phyloP scores from a whole-genome alignment of 345 rosid species.

The Mangifera indica region DNA sequence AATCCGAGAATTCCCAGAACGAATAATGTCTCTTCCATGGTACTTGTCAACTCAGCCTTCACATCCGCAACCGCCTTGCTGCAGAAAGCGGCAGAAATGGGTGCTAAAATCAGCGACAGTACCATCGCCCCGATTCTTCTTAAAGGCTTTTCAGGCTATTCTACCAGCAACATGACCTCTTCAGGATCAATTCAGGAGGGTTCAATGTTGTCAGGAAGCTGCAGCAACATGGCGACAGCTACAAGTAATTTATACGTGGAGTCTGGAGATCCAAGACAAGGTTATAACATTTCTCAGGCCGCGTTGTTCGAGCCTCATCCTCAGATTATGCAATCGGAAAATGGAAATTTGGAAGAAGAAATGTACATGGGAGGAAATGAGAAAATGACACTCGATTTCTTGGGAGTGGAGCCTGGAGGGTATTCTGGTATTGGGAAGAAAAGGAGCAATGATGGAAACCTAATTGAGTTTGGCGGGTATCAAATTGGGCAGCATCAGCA shows the following conservation, averaged over 20 bases:
- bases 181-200: conserved; percentile 30
- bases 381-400: conserved; percentile 48
- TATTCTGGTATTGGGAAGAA: conserved; percentile 26
- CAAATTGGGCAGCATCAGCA: conserved; percentile 25
- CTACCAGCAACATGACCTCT: conserved; percentile 25
- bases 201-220: conserved; percentile 19
- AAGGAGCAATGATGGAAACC: conserved; percentile 23
- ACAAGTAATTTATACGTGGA: conserved; percentile 9
- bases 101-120: conserved; percentile 51
- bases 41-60: conserved; percentile 26
- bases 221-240: conserved; percentile 12
- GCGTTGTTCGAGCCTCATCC: conserved; percentile 21
- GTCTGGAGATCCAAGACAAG: conserved; percentile 21
- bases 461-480: conserved; percentile 26
- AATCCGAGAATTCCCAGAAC: conserved; percentile 23
- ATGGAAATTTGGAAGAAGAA: conserved; percentile 23
- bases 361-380: conserved; percentile 26
- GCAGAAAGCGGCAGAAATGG: conserved; percentile 62
- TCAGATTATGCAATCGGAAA: conserved; percentile 21
- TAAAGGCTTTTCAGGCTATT: conserved; percentile 48
- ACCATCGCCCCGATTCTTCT: conserved; percentile 47
- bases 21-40: conserved; percentile 19
- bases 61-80: conserved; percentile 60
- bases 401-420: conserved; percentile 44
- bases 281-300: conserved; percentile 16